phyloP scores from a whole-genome alignment of 352 stramenopile genomes.

The Lagenidium sp. region DNA sequence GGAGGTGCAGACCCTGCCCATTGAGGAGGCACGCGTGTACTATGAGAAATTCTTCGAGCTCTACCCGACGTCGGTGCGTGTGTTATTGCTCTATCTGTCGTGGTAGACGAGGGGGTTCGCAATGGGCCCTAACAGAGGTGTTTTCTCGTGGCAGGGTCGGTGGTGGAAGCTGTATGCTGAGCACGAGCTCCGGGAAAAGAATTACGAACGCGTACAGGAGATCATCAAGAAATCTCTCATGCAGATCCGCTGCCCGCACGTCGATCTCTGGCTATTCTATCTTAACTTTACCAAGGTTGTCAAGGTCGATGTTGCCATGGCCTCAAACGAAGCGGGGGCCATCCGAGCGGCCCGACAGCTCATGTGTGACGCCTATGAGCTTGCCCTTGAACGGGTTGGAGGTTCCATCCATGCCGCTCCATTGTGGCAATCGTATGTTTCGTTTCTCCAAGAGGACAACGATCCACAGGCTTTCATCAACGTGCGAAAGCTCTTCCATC shows the following conservation, averaged over 20 bases:
- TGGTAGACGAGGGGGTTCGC: too few relatives aligned
- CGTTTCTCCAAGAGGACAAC: conserved; percentile 70
- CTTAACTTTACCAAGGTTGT: conserved; percentile 83
- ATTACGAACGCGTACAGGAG: conserved; percentile 80
- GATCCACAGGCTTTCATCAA: conserved; percentile 65
- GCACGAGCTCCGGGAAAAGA: conserved; percentile 76
- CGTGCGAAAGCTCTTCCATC: conserved; percentile 81
- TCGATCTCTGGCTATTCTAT: conserved; percentile 86
- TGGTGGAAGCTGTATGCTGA: conserved; percentile 86
- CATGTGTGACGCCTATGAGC: conserved; percentile 81
- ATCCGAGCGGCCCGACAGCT: conserved; percentile 56
- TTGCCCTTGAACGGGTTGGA: conserved; percentile 76
- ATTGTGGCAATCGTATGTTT: conserved; percentile 79
- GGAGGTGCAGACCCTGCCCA: conserved; percentile 58
- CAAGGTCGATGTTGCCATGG: conserved; percentile 65
- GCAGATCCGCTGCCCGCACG: conserved; percentile 66
- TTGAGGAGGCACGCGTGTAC: conserved; percentile 54
- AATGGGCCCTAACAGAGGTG: too few relatives aligned
- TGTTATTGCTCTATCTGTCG: too few relatives aligned
- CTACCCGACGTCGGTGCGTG: conserved; percentile 56
- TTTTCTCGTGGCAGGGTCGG: conserved; percentile 27
- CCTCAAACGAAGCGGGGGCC: conserved; percentile 41
- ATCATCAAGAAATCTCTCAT: conserved; percentile 87
- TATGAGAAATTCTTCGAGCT: conserved; percentile 69
- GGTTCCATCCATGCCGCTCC: conserved; percentile 65